Base-by-base conservation (phyloP, 2,329 filamentous ascomycete genomes). In the Epichloe brachyelytri region DNA sequence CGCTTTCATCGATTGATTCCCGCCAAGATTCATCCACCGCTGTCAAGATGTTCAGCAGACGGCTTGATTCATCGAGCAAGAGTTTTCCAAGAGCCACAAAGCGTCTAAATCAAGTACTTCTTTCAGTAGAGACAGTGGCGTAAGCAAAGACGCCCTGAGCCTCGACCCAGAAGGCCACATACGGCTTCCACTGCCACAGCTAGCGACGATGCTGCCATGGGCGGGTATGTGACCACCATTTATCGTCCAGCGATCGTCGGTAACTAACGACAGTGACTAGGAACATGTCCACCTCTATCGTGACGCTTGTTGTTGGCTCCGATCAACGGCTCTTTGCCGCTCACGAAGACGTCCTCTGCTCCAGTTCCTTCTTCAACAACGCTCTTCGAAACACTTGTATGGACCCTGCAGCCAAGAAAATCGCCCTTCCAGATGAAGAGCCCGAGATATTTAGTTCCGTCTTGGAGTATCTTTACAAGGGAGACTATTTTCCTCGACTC, bases 391-490 rank as follows among this genome's bases (percentile, higher is more conserved):
- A 62, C 53, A 58, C 60, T 12, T 68, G 64, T 57, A 62, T 63
- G 57, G 66, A 68, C 47, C 55, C 60, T 20, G 51, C 61, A 4
- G 60, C 62, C 63, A 89, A 88, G 69, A 82, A 84, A 50, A 85
- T 95, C 64, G 77, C 84, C 48, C 79, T 95, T 2, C 85, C 88
- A 1, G 82, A 91, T 54, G 90, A 95, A 67, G 84, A 90, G 59
- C 88, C 90, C 19, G 88, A 95, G 65, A 84, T 95, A 61, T 90
- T 96, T 68, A 94, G 88, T 7, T 89, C 85, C 5, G 77, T 96
- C 11, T 81, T 96, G 51, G 90, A 96, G 65, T 95, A 85, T 59
- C 80, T 96, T 51, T 94, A 94, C 77, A 94, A 94, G 70, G 89
- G 89, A 56, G 90, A 95, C 68, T 95, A 95, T 71, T 90, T 84